These are phyloP conservation scores for Diphasiastrum complanatum DNA, from an alignment of 83 land plant genomes.

Conservation along the genomic window DNA sequence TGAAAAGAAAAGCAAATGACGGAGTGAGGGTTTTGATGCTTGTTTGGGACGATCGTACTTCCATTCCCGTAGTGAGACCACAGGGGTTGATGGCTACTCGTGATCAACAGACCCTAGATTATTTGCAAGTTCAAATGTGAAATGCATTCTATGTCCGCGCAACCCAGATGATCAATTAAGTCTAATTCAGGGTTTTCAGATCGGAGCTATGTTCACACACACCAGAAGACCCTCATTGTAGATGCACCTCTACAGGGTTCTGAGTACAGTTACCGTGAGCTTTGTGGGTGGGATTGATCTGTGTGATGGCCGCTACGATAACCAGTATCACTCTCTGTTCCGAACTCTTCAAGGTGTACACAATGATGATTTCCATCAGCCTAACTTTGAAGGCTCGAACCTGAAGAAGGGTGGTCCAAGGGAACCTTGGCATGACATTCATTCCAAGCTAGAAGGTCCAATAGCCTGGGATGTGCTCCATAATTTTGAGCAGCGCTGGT, in stretches of 20 bases:
- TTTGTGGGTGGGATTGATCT: slow-evolving; percentile 60
- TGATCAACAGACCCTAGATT: too few species aligned
- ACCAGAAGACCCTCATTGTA: slow-evolving; percentile 51
- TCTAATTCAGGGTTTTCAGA: background rate
- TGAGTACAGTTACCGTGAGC: slow-evolving; percentile 33
- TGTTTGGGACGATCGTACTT: background rate
- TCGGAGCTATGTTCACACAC: slow-evolving; percentile 52
- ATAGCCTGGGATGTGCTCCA: slow-evolving; percentile 12
- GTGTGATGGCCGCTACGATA: slow-evolving; percentile 55
- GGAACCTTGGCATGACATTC: slow-evolving; percentile 17
- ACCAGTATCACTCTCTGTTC: slow-evolving; percentile 35
- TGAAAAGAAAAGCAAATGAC: background rate
- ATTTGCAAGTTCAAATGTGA: too few species aligned
- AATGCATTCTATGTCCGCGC: slow-evolving; percentile 43
- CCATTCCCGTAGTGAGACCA: background rate
- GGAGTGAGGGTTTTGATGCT: background rate
- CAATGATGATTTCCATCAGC: slow-evolving; percentile 10
- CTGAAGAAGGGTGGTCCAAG: slow-evolving; percentile 10
- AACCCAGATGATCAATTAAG: slow-evolving; percentile 28
- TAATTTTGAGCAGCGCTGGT: slow-evolving; percentile 12
- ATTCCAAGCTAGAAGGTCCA: slow-evolving; percentile 14
- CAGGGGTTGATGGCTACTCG: background rate
- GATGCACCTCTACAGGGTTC: slow-evolving; percentile 14
- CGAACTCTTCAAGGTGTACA: background rate
- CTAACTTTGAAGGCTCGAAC: background rate